phyloP scores from a whole-genome alignment of 1,284 basidiomycete species.

The Heliocybe sulcata region DNA sequence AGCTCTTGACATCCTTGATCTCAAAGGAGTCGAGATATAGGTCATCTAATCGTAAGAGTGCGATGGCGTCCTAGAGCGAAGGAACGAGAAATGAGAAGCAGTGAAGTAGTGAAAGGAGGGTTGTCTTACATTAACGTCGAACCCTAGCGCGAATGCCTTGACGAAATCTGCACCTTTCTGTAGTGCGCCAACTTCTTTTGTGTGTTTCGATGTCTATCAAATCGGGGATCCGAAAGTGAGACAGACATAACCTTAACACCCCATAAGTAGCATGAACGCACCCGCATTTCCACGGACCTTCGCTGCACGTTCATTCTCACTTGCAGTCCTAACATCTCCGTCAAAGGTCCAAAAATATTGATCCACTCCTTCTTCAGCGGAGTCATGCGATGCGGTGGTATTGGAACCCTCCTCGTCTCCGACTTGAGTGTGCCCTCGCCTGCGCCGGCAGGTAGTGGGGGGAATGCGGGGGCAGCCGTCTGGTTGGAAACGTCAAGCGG shows the following conservation, averaged over 20 bases:
- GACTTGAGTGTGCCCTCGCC: constrained; percentile 57
- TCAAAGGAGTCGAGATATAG: constrained; percentile 98
- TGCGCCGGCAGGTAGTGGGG: constrained; percentile 52
- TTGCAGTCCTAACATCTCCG: constrained; percentile 91
- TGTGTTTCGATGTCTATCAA: constrained; percentile 90
- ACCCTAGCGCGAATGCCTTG: constrained; percentile 91
- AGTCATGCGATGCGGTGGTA: constrained; percentile 96
- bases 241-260: constrained; percentile 5
- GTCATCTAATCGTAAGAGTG: constrained; percentile 91
- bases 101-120: constrained; percentile 1
- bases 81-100: constrained; percentile 4
- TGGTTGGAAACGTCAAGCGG: constrained; percentile 28
- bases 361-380: constrained; percentile 98
- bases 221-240: too few species aligned
- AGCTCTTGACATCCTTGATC: constrained; percentile 97
- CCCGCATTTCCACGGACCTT: constrained; percentile 87
- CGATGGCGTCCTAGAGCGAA: constrained; percentile 79
- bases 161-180: constrained; percentile 99
- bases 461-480: constrained; percentile 53
- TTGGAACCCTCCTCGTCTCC: constrained; percentile 78
- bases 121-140: constrained; percentile 78
- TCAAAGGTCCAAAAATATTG: constrained; percentile 93
- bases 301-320: constrained; percentile 94
- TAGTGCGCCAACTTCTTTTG: constrained; percentile 84
- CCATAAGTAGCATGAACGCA: constrained; percentile 32